Base-by-base conservation (phyloP, 768 basidiomycete species). In the Rhizopogon salebrosus region DNA sequence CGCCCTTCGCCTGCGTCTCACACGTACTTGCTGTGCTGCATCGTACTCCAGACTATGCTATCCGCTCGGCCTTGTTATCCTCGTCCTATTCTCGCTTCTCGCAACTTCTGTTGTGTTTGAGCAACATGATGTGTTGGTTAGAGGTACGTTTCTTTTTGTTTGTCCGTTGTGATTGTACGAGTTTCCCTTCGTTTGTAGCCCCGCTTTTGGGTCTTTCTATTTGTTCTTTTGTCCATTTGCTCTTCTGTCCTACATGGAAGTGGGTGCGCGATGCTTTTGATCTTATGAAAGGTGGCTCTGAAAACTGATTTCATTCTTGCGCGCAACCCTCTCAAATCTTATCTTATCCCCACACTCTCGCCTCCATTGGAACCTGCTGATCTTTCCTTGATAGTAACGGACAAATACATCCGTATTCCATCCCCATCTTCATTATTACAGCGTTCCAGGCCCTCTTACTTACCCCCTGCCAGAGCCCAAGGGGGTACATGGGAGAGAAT, bases 51-150 rank as follows among this genome's bases (percentile, higher is more conserved):
- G 36, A 37, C 36, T 37, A 1, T n/a, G 36, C 16, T 89, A 88
- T 55, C 89, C 89, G 1, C 62, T 82, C 40, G 51, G 81, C 46
- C 72, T 88, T 52, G 69, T 80, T 5, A 69, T 79, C 54, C 56
- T 83, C 14, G 79, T 84, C 1, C 69, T 89, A 53, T 9, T 82
- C 57, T 80, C 85, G 1, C 67, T 89, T 16, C 57, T 83, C 24
- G 72, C 71, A 4, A 87, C 80, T 48, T 80, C 85, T 6, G 58
- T 80, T 11, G 57, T 77, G 5, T 88, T 81, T 55, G 73, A 78
- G 52, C 88, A 87, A 55, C 83, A 89, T 56, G 72, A 75, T 10
- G 82, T 80, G 50, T 74, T 90, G 39, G 80, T 87, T 41, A 77
- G 75, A 60, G 75, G 87, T 89, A 53, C 27, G 84, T 75, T 13